Evolutionary conservation across 306 rosid species (phyloP).

Genomic region (Corylus avellana): DNA sequence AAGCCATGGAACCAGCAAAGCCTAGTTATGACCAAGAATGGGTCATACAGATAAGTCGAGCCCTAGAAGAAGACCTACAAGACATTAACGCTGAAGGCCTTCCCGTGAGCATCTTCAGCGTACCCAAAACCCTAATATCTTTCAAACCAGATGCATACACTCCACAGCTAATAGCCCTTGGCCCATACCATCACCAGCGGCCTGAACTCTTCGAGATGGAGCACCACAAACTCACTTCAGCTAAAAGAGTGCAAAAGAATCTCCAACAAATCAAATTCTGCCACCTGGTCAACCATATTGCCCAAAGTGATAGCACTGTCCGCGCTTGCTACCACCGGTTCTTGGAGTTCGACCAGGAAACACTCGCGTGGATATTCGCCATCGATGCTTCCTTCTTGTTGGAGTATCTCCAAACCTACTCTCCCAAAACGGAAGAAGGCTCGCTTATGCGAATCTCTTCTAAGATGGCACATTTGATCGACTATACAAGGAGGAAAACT

Average conservation of each 20-base stretch:
- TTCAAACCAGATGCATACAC: slow-evolving; percentile 5
- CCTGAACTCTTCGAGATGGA: slow-evolving; percentile 13
- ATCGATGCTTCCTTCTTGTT: slow-evolving; percentile 8
- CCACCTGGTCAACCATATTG: neutral
- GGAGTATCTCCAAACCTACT: slow-evolving; percentile 10
- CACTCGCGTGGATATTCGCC: slow-evolving; percentile 4
- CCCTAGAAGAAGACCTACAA: too few relatives aligned
- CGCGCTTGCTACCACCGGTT: slow-evolving; percentile 9
- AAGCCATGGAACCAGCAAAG: too few relatives aligned
- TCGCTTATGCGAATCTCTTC: neutral
- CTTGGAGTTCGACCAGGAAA: slow-evolving; percentile 3
- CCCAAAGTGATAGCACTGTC: neutral
- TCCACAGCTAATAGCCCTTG: slow-evolving; percentile 9
- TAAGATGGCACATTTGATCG: neutral
- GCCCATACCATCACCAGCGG: slow-evolving; percentile 18
- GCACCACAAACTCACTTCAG: slow-evolving; percentile 3
- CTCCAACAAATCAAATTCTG: neutral
- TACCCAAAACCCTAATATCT: neutral
- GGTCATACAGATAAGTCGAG: too few relatives aligned
- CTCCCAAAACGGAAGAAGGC: neutral
- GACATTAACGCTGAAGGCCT: neutral
- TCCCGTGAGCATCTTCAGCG: neutral
- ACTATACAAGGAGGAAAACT: neutral
- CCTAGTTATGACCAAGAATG: too few relatives aligned
- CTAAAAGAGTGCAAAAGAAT: neutral